Percentiles rank a stretch among this genome's conserved stretches.
Conservation (phyloP, 78 protist genomes). For the Planoprotostelium fungivorum region DNA sequence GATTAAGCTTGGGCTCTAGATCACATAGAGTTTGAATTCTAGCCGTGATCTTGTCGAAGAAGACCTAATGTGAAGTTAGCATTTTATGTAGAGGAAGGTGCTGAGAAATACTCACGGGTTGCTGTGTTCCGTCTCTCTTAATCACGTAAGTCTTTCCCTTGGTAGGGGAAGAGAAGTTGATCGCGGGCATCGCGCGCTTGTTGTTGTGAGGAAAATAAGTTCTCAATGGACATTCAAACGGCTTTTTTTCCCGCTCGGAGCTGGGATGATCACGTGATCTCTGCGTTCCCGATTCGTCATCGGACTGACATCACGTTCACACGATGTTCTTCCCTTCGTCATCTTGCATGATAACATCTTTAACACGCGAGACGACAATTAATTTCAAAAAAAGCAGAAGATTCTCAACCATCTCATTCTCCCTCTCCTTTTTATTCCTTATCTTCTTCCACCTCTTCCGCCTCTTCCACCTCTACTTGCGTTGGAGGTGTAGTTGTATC, state of each 20-base stretch:
- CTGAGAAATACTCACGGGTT: conserved; percentile 21
- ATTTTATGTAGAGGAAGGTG: not conserved
- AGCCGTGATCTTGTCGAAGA: conserved; percentile 73
- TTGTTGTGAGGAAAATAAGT: too few species aligned
- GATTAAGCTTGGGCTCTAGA: conserved; percentile 74
- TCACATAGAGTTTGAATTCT: conserved; percentile 73
- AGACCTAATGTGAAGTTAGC: conserved; percentile 17
- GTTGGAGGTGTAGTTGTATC: not conserved
- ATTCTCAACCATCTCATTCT: too few species aligned
- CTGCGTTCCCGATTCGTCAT: too few species aligned
- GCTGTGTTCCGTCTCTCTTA: conserved; percentile 76
- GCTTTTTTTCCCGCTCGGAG: too few species aligned
- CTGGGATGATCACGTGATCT: too few species aligned
- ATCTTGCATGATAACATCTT: too few species aligned
- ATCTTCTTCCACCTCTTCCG: not conserved
- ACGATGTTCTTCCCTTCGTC: too few species aligned
- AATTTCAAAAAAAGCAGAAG: too few species aligned
- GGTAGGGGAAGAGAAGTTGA: conserved; percentile 3
- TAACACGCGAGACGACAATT: too few species aligned
- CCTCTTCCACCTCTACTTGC: not conserved
- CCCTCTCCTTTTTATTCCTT: too few species aligned
- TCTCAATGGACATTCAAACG: too few species aligned
- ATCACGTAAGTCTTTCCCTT: conserved; percentile 54
- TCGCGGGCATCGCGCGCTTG: not conserved
- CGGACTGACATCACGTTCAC: too few species aligned